A percentile compares a stretch with the other conserved stretches of the same genome.
Evolutionary conservation across 148 eudicot species (phyloP).

Genomic region (Amaranthus palmeri): DNA sequence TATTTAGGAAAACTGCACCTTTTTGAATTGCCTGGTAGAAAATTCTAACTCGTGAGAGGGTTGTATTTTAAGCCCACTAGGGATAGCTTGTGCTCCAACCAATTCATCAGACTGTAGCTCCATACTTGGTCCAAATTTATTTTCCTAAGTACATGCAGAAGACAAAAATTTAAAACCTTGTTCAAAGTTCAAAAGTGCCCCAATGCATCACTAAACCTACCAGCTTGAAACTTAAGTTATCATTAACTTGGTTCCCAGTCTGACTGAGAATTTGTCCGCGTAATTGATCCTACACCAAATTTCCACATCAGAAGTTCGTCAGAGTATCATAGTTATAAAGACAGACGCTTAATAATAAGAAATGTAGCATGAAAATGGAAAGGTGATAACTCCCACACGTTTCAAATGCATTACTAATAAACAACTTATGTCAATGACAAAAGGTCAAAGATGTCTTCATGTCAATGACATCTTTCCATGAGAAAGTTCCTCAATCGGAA

Average conservation of each 20-base stretch:
- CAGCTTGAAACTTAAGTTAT: conserved; percentile 13
- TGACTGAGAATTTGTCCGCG: conserved; percentile 14
- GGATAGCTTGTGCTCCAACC: conserved; percentile 4
- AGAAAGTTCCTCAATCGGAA: background rate
- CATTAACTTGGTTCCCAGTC: conserved; percentile 11
- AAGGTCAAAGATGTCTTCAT: background rate
- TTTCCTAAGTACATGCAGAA: conserved; percentile 1
- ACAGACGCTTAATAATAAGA: background rate
- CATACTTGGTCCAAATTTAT: background rate
- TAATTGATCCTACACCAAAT: conserved; percentile 22
- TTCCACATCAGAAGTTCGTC: background rate
- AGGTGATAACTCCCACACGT: background rate
- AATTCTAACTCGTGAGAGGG: conserved; percentile 18
- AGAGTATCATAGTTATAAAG: background rate
- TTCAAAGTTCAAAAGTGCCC: background rate
- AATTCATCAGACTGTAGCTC: conserved; percentile 5
- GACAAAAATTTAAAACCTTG: background rate
- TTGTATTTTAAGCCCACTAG: conserved; percentile 5
- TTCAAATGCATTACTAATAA: background rate
- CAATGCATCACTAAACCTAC: conserved; percentile 18
- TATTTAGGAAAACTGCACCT: conserved; percentile 14
- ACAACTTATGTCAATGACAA: background rate
- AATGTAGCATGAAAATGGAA: background rate
- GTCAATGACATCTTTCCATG: background rate
- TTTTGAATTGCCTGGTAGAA: conserved; percentile 3